Percentiles rank a stretch among this genome's conserved stretches.
phyloP scores from a whole-genome alignment of 192 early-diverging fungal species.

The Rhizophagus prolifer region DNA sequence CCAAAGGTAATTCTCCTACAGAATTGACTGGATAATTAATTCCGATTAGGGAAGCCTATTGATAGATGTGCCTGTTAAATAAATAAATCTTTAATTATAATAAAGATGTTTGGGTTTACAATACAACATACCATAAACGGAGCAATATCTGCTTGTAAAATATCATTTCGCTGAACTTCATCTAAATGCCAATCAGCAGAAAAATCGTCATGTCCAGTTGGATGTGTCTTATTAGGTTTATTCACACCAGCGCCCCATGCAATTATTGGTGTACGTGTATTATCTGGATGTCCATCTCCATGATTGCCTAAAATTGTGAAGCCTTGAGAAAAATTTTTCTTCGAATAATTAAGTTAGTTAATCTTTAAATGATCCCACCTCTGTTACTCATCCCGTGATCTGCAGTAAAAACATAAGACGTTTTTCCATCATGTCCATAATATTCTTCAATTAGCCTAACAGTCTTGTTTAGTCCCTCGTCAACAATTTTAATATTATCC shows the following conservation, averaged over 20 bases:
- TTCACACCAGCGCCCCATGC: constrained; percentile 94
- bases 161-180: constrained; percentile 70
- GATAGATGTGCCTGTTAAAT: neutral
- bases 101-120: neutral
- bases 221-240: constrained; percentile 51
- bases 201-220: constrained; percentile 73
- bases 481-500: constrained; percentile 83
- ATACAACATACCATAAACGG: constrained; percentile 76
- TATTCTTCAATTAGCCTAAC: constrained; percentile 72
- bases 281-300: constrained; percentile 95
- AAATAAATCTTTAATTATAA: neutral
- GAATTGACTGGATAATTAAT: constrained; percentile 90
- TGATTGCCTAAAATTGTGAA: constrained; percentile 64
- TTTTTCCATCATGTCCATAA: constrained; percentile 78
- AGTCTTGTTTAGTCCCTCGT: constrained; percentile 68
- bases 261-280: constrained; percentile 91
- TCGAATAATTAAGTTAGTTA: neutral
- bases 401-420: constrained; percentile 88
- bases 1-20: constrained; percentile 84
- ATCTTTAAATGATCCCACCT: constrained; percentile 60
- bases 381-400: constrained; percentile 97
- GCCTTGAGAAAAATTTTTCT: neutral
- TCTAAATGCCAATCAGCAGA: constrained; percentile 71
- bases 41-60: constrained; percentile 78
- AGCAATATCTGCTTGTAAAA: constrained; percentile 94